Base-by-base conservation (phyloP, 1,139 yeast species). In the Zygotorulaspora mrakii region DNA sequence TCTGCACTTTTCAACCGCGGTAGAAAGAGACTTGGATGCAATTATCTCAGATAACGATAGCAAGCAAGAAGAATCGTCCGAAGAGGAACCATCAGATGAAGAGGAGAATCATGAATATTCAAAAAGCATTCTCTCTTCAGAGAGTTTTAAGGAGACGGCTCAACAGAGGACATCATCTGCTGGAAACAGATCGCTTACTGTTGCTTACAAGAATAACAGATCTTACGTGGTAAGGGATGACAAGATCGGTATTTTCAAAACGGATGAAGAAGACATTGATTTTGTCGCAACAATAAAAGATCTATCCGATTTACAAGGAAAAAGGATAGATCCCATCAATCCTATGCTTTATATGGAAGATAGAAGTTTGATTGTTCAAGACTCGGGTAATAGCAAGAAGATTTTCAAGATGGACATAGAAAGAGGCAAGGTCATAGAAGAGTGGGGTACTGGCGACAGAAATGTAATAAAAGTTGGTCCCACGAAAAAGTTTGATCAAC, bases 331-430 rank as follows among this genome's bases (percentile, higher is more conserved):
- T 7, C 95, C 95, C 1, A 58, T 68, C 20, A 77, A 79, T 50
- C 71, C 84, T 54, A 76, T 86, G 86, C 68, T 87, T 35, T 94
- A 86, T 54, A 74, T 77, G 53, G 80, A 78, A 49, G 96, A 88
- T 61, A 69, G 76, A 21, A 64, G 75, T 1, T 69, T 88, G 73
- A 69, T 88, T 28, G 55, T 88, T 54, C 85, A 82, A 52, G 77
- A 77, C 53, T 66, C 68, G 1, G 54, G 64, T 2, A 66, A 72
- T 27, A 55, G 59, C 7, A 63, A 70, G 33, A 70, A 68, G 24
- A 62, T 87, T 35, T 85, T 73, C 64, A 74, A 77, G 51, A 74
- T 87, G 87, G 96, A 87, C 64, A 65, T 88, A 42, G 84, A 75
- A 53, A 73, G 79, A 42, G 96, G 96, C 5, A 70, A 79, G 54